These are phyloP conservation scores for Eucalyptus cloeziana DNA, from an alignment of 345 rosid species.

Conservation along the genomic window DNA sequence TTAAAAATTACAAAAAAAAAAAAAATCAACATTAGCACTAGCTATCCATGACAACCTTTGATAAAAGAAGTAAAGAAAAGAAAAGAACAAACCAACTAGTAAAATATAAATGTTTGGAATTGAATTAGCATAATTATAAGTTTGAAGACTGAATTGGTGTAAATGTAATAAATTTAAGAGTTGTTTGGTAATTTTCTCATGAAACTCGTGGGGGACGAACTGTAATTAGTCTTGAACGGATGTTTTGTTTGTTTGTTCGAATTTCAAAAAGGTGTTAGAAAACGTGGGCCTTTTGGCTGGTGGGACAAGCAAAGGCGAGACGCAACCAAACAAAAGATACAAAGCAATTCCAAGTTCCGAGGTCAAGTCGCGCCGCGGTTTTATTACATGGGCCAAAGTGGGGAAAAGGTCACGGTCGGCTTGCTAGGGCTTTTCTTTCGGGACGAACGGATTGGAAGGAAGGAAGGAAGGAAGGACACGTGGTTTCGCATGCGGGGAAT, in stretches of 20 bases:
- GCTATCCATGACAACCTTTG: rapidly evolving
- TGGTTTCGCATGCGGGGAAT: not conserved
- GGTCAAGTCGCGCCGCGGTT: not conserved
- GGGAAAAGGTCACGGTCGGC: not conserved
- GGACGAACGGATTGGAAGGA: not conserved
- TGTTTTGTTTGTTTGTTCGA: too few relatives aligned
- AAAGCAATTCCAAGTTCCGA: not conserved
- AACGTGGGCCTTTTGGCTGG: not conserved
- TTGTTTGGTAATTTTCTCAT: not conserved
- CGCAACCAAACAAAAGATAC: not conserved
- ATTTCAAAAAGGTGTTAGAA: not conserved
- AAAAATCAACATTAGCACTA: too few relatives aligned
- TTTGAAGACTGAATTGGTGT: rapidly evolving
- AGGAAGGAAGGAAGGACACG: not conserved
- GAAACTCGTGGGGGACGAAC: not conserved
- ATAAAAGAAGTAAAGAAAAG: too few relatives aligned
- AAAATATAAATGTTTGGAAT: rapidly evolving
- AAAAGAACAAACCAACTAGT: too few relatives aligned
- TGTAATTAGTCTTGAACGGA: not conserved
- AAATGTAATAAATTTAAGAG: too few relatives aligned
- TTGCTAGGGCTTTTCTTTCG: not conserved
- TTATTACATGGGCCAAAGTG: not conserved
- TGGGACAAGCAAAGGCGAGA: not conserved
- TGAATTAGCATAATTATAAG: too few relatives aligned
- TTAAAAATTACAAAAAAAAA: too few relatives aligned